These are phyloP conservation scores for Eutreptiella sp. DNA, from an alignment of 208 protist species.

Conservation along the genomic window DNA sequence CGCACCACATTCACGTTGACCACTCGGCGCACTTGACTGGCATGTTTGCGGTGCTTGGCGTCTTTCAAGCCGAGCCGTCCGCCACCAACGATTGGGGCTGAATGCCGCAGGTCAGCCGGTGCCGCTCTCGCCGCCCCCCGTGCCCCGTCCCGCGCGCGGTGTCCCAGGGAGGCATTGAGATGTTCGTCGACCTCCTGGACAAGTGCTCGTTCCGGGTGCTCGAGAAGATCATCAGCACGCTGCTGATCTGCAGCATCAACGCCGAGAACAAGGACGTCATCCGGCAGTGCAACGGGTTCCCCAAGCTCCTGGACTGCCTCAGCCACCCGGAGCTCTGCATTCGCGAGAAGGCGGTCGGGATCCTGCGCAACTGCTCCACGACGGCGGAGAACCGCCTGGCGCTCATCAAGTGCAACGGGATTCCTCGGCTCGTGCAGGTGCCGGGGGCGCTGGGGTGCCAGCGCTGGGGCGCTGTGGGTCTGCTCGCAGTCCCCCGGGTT, in stretches of 20 bases:
- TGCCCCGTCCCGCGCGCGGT: too few species aligned
- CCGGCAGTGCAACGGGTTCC: slow-evolving; percentile 58
- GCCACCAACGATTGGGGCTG: too few species aligned
- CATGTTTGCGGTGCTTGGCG: too few species aligned
- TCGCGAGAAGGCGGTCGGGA: slow-evolving; percentile 45
- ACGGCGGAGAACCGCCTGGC: slow-evolving; percentile 58
- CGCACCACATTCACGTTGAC: too few species aligned
- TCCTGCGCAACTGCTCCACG: slow-evolving; percentile 76
- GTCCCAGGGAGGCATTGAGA: slow-evolving; percentile 68
- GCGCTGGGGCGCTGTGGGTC: too few species aligned
- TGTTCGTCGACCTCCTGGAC: slow-evolving; percentile 57
- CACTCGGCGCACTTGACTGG: too few species aligned
- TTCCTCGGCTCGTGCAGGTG: slow-evolving; percentile 53
- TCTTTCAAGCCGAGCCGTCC: too few species aligned
- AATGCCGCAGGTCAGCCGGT: too few species aligned
- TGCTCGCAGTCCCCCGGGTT: too few species aligned
- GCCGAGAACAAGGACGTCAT: slow-evolving; percentile 78
- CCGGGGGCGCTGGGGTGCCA: too few species aligned
- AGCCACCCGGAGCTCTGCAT: slow-evolving; percentile 18
- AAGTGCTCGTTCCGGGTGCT: slow-evolving; percentile 43
- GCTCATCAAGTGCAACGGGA: slow-evolving; percentile 52
- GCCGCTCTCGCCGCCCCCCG: too few species aligned
- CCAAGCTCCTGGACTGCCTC: slow-evolving; percentile 50
- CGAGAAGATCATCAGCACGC: slow-evolving; percentile 74
- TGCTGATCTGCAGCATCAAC: slow-evolving; percentile 80